A percentile compares a stretch with the other conserved stretches of the same genome.
Evolutionary conservation across 179 eudicot genomes (phyloP).

Genomic region (Beta corolliflora): DNA sequence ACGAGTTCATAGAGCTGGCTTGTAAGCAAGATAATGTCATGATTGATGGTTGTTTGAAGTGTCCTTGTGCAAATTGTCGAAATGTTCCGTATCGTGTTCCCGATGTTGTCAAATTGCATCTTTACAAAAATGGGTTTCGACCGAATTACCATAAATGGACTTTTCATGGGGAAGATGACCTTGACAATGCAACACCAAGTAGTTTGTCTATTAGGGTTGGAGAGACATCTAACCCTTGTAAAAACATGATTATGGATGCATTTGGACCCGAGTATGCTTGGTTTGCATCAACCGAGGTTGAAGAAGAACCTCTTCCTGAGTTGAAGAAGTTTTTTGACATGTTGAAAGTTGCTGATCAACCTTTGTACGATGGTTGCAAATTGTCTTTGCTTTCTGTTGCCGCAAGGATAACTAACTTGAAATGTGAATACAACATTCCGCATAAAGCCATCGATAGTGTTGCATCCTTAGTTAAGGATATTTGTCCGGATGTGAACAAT

Average conservation of each 20-base stretch:
- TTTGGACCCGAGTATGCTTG: not conserved
- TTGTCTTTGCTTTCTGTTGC: slow-evolving; percentile 9
- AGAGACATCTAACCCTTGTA: not conserved
- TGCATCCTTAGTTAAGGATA: not conserved
- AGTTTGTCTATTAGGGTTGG: not conserved
- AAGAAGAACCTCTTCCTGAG: too few species aligned
- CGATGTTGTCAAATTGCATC: not conserved
- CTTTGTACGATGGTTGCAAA: not conserved
- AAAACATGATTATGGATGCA: not conserved
- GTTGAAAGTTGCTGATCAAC: not conserved
- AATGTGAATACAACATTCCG: not conserved
- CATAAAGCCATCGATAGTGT: not conserved
- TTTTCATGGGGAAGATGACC: not conserved
- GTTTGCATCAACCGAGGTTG: not conserved
- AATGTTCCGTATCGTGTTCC: not conserved
- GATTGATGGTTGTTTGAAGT: too few species aligned
- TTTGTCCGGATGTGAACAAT: not conserved
- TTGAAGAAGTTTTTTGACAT: slow-evolving; percentile 13
- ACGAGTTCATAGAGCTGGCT: too few species aligned
- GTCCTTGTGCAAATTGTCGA: not conserved
- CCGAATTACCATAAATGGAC: not conserved
- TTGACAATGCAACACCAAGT: not conserved
- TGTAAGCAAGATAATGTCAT: too few species aligned
- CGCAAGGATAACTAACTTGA: not conserved
- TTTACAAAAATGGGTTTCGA: not conserved